Base-by-base conservation (phyloP, 2,329 filamentous ascomycete genomes). In the Colletotrichum costaricense region DNA sequence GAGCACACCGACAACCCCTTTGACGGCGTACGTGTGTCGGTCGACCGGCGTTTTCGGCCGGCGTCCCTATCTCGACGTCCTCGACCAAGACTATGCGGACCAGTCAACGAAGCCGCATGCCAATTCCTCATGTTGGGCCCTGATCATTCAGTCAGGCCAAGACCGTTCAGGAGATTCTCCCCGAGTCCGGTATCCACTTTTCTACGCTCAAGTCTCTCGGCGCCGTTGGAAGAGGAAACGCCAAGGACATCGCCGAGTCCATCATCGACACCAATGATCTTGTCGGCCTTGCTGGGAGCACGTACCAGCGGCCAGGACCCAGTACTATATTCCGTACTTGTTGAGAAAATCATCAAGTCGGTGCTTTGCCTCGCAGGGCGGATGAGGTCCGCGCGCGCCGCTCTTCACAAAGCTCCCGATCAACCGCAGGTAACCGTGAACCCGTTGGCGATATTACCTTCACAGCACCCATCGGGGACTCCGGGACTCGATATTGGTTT, bases 401-500 rank as follows among this genome's bases (percentile, higher is more conserved):
- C 19, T 49, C 42, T 49, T n/a, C 19, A 22, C 19, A 22, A 22
- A n/a, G 42, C 7, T n/a, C 19, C 42, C 42, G 42, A 22, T 49
- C 42, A 49, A 49, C 42, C 42, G 42, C 42, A 49, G 42, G 16
- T 49, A 49, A 49, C 42, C 42, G 19, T 49, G 19, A 49, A 49
- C 42, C 16, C 42, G 35, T 63, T 49, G 19, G 16, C n/a, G 14
- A 8, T 33, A n/a, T 5, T 55, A n/a, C 62, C n/a, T 11, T 30
- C 42, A n/a, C 24, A 24, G 26, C 62, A 38, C 46, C n/a, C 62
- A 63, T 55, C 62, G 62, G 62, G 28, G 52, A 24, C 62, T 49
- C 62, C 62, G 62, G 42, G 62, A 63, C 42, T 63, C 28, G 46
- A 63, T 35, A 63, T 54, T 54, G 22, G 28, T 16, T 63, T 12